A percentile compares a stretch with the other conserved stretches of the same genome.
phyloP scores from a whole-genome alignment of 371 early-diverging fungal species.

The Saksenaea oblongispora region DNA sequence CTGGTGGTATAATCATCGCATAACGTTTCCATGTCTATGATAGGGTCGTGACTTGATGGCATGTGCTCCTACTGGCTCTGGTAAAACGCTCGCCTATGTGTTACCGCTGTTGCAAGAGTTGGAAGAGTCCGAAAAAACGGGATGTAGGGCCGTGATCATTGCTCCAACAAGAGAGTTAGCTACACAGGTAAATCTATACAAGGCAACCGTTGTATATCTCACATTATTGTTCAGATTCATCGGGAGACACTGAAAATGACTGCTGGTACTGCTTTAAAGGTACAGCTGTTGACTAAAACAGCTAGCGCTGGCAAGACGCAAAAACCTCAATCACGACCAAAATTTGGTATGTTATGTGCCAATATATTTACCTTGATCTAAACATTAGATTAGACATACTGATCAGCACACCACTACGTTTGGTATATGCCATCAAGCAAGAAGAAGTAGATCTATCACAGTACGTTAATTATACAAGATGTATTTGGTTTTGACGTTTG shows the following conservation, averaged over 20 bases:
- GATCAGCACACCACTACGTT: slow-evolving; percentile 88
- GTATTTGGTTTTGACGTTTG: too few species aligned
- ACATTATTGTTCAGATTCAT: slow-evolving; percentile 58
- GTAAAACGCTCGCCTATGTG: slow-evolving; percentile 97
- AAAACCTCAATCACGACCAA: slow-evolving; percentile 67
- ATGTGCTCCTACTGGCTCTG: slow-evolving; percentile 97
- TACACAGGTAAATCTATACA: slow-evolving; percentile 67
- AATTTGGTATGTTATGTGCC: slow-evolving; percentile 51
- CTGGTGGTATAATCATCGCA: background rate
- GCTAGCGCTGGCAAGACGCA: slow-evolving; percentile 66
- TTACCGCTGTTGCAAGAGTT: slow-evolving; percentile 90
- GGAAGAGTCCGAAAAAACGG: slow-evolving; percentile 70
- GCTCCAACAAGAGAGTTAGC: slow-evolving; percentile 98
- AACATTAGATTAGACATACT: slow-evolving; percentile 67
- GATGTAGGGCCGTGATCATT: slow-evolving; percentile 89
- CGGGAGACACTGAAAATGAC: slow-evolving; percentile 73
- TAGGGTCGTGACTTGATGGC: slow-evolving; percentile 89
- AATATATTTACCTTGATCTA: background rate
- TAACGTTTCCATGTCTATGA: background rate
- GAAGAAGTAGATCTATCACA: slow-evolving; percentile 75
- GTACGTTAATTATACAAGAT: slow-evolving; percentile 27
- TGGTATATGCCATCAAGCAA: slow-evolving; percentile 86
- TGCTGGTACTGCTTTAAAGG: slow-evolving; percentile 72
- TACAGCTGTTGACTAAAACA: slow-evolving; percentile 80
- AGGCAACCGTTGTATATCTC: background rate